A percentile compares a stretch with the other conserved stretches of the same genome.
Conservation (phyloP, 129 eudicot genomes). For the Pulicaria dysenterica region DNA sequence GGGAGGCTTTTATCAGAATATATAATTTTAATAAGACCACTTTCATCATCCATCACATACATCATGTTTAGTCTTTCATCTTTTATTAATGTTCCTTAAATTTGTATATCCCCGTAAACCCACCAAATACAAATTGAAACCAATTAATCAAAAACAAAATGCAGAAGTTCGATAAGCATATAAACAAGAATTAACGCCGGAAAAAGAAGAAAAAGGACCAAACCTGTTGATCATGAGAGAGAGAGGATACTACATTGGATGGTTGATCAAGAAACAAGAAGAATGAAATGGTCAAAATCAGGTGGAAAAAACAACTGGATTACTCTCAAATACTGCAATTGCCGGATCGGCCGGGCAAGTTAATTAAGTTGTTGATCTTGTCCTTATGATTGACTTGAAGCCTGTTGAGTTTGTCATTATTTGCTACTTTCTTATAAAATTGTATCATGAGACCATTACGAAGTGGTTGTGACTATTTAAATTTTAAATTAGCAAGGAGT, state of each 20-base stretch:
- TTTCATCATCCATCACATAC: background rate
- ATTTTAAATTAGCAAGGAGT: no score
- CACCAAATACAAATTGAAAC: background rate
- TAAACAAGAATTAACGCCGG: background rate
- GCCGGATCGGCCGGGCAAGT: conserved; percentile 35
- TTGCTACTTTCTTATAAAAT: background rate
- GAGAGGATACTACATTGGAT: conserved; percentile 16
- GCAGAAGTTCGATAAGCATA: background rate
- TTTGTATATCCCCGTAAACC: background rate
- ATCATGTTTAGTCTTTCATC: background rate
- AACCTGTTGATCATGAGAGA: conserved; percentile 30
- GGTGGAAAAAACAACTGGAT: background rate
- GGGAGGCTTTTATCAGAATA: conserved; percentile 1
- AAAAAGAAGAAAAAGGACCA: background rate
- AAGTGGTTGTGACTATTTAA: no score
- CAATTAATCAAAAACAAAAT: background rate
- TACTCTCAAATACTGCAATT: conserved; percentile 11
- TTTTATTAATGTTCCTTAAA: conserved; percentile 3
- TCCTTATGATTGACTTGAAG: conserved; percentile 21
- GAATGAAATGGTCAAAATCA: conserved; percentile 14
- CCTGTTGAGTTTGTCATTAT: conserved; percentile 12
- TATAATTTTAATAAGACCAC: background rate
- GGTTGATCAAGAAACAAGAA: conserved; percentile 21
- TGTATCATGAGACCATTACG: background rate
- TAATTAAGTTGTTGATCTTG: conserved; percentile 19